These are phyloP conservation scores for Plasmodium fragile DNA, from an alignment of 169 alveolate genomes.

Conservation along the genomic window DNA sequence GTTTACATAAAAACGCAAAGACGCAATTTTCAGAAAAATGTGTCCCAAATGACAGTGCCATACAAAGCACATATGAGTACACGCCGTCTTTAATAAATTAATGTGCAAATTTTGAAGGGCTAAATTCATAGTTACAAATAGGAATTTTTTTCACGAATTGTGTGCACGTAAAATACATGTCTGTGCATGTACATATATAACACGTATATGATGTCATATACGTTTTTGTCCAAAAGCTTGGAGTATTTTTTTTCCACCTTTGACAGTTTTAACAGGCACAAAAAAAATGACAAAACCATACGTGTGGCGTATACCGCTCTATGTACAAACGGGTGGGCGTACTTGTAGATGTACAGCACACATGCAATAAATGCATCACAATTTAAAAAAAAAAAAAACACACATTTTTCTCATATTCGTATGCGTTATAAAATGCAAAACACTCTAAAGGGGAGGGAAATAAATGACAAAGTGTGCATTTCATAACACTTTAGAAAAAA, in stretches of 20 bases:
- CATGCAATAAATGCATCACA: not conserved
- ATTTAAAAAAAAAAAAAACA: not conserved
- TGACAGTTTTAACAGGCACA: not conserved
- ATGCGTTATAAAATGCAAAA: not conserved
- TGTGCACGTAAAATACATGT: not conserved
- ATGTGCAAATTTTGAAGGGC: not conserved
- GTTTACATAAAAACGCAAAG: not conserved
- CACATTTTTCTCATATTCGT: not conserved
- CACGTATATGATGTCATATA: not conserved
- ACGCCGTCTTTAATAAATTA: not conserved
- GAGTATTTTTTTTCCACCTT: not conserved
- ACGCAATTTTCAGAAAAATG: not conserved
- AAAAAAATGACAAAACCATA: not conserved
- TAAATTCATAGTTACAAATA: not conserved
- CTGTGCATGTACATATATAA: not conserved
- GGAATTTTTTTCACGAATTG: not conserved
- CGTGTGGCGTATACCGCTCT: not conserved
- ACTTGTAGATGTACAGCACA: not conserved
- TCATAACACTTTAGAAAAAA: not conserved
- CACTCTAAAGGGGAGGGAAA: not conserved
- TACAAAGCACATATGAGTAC: not conserved
- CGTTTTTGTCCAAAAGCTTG: not conserved
- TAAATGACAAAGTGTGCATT: not conserved
- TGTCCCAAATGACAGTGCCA: not conserved
- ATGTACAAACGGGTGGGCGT: not conserved